phyloP scores from a whole-genome alignment of 805 yeast species.

The Nakazawaea holstii region DNA sequence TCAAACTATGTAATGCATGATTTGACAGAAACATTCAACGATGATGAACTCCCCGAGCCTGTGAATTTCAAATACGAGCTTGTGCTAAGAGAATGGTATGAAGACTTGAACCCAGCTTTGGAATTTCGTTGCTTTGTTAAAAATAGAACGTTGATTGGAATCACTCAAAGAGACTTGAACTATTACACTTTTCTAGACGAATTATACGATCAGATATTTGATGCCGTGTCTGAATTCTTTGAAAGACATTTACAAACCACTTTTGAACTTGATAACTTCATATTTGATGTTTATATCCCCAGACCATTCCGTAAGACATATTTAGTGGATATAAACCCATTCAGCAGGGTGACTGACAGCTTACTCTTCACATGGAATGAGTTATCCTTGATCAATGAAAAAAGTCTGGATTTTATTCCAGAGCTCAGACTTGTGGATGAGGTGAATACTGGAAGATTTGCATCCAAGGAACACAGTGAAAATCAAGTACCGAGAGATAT shows the following conservation, averaged over 20 bases:
- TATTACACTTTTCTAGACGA: constrained; percentile 65
- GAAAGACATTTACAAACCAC: constrained; percentile 37
- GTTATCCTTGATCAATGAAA: constrained; percentile 32
- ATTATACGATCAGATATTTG: constrained; percentile 40
- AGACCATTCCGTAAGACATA: constrained; percentile 61
- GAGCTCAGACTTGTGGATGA: constrained; percentile 64
- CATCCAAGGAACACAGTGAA: constrained; percentile 78
- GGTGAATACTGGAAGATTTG: constrained; percentile 70
- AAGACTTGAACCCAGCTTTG: constrained; percentile 75
- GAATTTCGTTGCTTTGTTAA: constrained; percentile 87
- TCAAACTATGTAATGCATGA: constrained; percentile 89
- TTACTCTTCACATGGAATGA: constrained; percentile 84
- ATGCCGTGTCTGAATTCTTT: constrained; percentile 50
- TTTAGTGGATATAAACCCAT: constrained; percentile 85
- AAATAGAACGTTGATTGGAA: constrained; percentile 58
- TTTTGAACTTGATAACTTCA: constrained; percentile 53
- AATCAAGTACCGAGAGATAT: constrained; percentile 90
- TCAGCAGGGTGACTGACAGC: constrained; percentile 71
- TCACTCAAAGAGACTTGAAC: constrained; percentile 83
- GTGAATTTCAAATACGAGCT: constrained; percentile 46
- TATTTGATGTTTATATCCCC: constrained; percentile 81
- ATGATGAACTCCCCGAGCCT: constrained; percentile 19
- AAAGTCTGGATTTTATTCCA: constrained; percentile 29
- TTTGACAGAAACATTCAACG: constrained; percentile 64
- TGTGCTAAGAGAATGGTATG: constrained; percentile 78